phyloP scores from a whole-genome alignment of 805 yeast species.

The Vanderwaltozyma verrucispora region DNA sequence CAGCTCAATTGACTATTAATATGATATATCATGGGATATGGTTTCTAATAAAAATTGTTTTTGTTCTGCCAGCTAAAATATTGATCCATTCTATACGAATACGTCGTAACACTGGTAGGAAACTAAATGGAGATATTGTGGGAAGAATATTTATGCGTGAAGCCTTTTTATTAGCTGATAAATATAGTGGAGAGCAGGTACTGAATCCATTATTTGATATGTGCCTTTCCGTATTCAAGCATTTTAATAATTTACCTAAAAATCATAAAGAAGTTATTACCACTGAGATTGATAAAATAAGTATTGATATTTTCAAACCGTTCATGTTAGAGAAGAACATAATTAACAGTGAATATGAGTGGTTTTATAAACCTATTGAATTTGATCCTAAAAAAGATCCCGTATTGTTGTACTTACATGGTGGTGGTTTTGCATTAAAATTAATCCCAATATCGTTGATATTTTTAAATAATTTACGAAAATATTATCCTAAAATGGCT shows the following conservation, averaged over 20 bases:
- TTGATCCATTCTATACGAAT: not conserved
- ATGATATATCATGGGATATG: constrained; percentile 1
- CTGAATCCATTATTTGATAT: constrained; percentile 10
- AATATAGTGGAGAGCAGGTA: constrained; percentile 4
- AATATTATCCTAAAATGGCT: constrained; percentile 8
- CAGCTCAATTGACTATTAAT: not conserved
- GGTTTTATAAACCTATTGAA: constrained; percentile 8
- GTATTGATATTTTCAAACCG: not conserved
- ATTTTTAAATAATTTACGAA: constrained; percentile 8
- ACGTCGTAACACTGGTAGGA: not conserved
- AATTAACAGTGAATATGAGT: constrained; percentile 1
- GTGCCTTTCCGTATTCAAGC: not conserved
- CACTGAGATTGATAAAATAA: not conserved
- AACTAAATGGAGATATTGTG: constrained; percentile 1
- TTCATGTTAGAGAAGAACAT: not conserved
- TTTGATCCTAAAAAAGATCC: constrained; percentile 13
- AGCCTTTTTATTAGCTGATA: constrained; percentile 8
- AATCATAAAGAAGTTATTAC: not conserved
- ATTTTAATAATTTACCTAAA: not conserved
- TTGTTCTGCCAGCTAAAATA: constrained; percentile 3
- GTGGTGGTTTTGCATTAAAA: constrained; percentile 21
- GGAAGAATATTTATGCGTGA: constrained; percentile 9
- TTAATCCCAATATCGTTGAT: constrained; percentile 8
- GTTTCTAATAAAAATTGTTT: constrained; percentile 5
- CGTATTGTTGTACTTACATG: constrained; percentile 16